These are phyloP conservation scores for Aspergillus thermomutatus DNA, from an alignment of 2,329 filamentous ascomycete genomes.

Conservation along the genomic window DNA sequence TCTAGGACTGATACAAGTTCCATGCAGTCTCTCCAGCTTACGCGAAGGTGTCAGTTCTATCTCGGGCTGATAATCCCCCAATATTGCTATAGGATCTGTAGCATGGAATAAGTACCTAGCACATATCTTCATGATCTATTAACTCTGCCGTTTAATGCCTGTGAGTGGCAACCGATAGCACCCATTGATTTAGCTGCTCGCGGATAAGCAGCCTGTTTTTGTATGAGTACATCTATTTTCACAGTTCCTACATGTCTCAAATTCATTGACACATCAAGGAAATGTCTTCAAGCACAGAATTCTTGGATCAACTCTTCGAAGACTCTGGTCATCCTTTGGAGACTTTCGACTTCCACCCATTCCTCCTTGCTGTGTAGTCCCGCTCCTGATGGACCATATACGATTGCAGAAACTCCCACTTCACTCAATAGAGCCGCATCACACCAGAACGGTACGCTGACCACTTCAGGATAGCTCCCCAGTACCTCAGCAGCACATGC, in stretches of 20 bases:
- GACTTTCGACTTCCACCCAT: constrained; percentile 47
- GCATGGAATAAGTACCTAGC: no score
- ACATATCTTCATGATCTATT: no score
- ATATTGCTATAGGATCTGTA: no score
- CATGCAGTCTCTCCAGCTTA: no score
- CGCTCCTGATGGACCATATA: constrained; percentile 49
- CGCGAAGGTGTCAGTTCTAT: no score
- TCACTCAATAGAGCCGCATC: constrained; percentile 49
- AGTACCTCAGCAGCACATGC: constrained; percentile 26
- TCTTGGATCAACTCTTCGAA: constrained; percentile 18
- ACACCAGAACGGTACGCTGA: constrained; percentile 46
- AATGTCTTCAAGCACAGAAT: constrained; percentile 17
- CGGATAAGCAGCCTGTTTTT: no score
- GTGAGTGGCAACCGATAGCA: no score
- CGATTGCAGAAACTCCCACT: constrained; percentile 45
- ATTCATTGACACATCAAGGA: background rate
- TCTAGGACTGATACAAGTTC: no score
- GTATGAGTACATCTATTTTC: no score
- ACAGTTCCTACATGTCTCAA: background rate
- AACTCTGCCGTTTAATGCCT: no score
- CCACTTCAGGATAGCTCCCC: constrained; percentile 23
- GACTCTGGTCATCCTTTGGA: constrained; percentile 31
- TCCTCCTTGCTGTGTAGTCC: constrained; percentile 52
- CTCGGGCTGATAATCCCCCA: no score
- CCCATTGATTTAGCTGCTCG: no score